Evolutionary conservation across 2,329 filamentous ascomycete genomes (phyloP), one percentile per base, ranked within the genome.

Genomic region (Pleurostoma richardsiae): DNA sequence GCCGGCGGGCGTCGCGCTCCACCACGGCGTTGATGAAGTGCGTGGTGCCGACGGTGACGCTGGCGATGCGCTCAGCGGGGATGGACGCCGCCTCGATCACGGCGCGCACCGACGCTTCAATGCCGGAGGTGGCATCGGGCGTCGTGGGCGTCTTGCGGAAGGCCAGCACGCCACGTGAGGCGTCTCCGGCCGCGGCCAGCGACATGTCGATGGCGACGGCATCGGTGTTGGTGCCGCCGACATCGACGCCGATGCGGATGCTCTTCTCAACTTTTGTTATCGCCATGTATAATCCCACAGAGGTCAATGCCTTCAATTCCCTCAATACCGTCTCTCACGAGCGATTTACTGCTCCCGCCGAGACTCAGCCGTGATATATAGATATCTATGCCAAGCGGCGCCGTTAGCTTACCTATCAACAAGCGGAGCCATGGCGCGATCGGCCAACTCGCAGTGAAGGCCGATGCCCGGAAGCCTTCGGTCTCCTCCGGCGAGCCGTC

Each of bases 161-260:
- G 6, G 51, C 45, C 10, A 56, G 40, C 30, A 57, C 47, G 41
- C 51, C 52, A 10, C 47, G 44, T 63, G 68, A 51, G 70, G 71
- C 54, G 57, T 39, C 58, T 8, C 33, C n/a, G 8, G 33, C 33
- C 8, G 8, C 8, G 33, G 8, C n/a, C 58, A 61, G 51, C 42
- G 39, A 51, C 7, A 53, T 50, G 42, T 59, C 56, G 28, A 60
- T 49, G 30, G 56, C 48, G 10, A 60, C 56, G 33, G 55, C 56
- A 49, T 62, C 59, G 42, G 52, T 62, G 46, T 52, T 52, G 30
- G 40, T 55, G 33, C 42, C 47, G 11, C 43, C 45, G 27, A 46
- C 44, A 30, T 45, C 43, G n/a, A 45, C 44, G 30, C 44, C 47
- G 48, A 51, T 44, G 41, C 48, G 48, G 26, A 48, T 19, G 19